Evolutionary conservation across 2,329 filamentous ascomycete species (phyloP), one percentile per base, ranked within the genome.

Genomic region (Chaetomiaceae sp.): DNA sequence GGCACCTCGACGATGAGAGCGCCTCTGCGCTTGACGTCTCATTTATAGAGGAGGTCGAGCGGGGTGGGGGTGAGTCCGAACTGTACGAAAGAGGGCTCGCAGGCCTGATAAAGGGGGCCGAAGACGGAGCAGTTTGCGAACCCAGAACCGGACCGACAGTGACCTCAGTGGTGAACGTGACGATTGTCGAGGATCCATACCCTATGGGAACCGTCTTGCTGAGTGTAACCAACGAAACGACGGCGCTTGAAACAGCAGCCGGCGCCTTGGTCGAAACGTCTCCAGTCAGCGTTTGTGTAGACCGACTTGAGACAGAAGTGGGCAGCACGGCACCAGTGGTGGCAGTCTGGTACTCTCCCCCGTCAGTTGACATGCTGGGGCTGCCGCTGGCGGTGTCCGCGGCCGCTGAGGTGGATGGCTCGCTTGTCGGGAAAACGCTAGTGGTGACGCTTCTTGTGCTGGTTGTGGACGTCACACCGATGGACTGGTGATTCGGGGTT

Each of bases 201-300:
- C 57, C 57, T 15, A 62, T 19, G 11, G 55, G 44, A 3, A 61
- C 44, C 8, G 60, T 59, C 33, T 61, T 45, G 5, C 27, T 56
- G 19, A 61, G 25, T 1, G 58, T 57, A 22, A 59, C 38, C 14
- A 48, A 29, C 2, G 59, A 59, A 14, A 59, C 58, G 6, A 51
- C 11, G 12, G 55, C 22, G 1, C 51, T 55, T 33, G 47, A 38
- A 14, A 14, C 14, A 7, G 15, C 14, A 7, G n/a, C 19, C 2
- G 27, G 23, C 11, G 29, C n/a, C 9, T 29, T 6, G 6, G 11
- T 6, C 1, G 22, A 23, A 7, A 38, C 31, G 15, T 4, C 19
- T 9, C 44, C 38, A 7, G 43, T 46, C n/a, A 37, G 19, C 3
- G 43, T 48, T 17, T 38, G 4, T 1, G 31, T 33, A 17, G 45